Evolutionary conservation across 1,284 basidiomycete species (phyloP).

Genomic region (Cryptococcus jaspeensis): DNA sequence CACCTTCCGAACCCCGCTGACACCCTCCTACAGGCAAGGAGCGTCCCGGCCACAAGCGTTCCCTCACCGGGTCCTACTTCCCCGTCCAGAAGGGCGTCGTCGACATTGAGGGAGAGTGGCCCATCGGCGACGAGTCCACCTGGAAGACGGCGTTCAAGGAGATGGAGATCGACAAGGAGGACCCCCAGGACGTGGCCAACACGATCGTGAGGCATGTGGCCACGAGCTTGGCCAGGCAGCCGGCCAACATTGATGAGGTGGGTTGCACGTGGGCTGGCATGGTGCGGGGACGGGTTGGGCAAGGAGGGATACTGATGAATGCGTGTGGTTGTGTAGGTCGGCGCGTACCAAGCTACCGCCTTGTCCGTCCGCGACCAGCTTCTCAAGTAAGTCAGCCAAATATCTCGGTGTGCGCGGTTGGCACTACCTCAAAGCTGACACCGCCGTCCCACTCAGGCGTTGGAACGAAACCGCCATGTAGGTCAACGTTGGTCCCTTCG

Average conservation of each 20-base stretch:
- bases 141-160: constrained; percentile 65
- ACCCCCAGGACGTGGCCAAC: constrained; percentile 65
- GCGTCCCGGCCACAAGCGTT: constrained; percentile 42
- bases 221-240: constrained; percentile 80
- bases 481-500: not conserved
- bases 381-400: constrained; percentile 51
- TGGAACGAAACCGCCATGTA: constrained; percentile 51
- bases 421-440: too few species aligned
- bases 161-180: constrained; percentile 34
- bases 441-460: constrained; percentile 22
- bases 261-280: constrained; percentile 45
- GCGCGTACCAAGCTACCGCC: constrained; percentile 48
- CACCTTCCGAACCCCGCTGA: not conserved
- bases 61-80: constrained; percentile 50
- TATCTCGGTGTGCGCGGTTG: too few species aligned
- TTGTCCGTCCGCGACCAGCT: constrained; percentile 81
- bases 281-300: too few species aligned
- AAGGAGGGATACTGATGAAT: too few species aligned
- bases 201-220: constrained; percentile 78
- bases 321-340: constrained; percentile 39
- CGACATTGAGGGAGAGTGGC: constrained; percentile 76
- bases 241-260: constrained; percentile 78
- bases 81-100: constrained; percentile 58
- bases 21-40: constrained; percentile 23
- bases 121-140: constrained; percentile 71